phyloP scores from a whole-genome alignment of 495 filamentous ascomycete species.

The Talaromyces borbonicus region DNA sequence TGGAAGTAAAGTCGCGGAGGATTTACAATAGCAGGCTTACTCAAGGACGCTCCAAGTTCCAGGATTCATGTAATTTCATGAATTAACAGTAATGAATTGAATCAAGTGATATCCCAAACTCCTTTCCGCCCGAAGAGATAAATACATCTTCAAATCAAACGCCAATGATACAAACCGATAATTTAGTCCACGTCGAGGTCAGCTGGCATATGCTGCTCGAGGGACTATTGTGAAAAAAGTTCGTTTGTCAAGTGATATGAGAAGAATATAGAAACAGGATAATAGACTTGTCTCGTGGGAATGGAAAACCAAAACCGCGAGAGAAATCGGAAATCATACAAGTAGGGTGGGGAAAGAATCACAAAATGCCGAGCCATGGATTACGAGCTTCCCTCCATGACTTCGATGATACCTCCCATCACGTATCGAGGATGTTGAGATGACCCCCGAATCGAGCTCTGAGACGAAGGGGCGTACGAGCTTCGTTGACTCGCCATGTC shows the following conservation, averaged over 20 bases:
- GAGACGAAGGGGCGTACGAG: slow-evolving; percentile 4
- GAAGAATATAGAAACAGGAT: background rate
- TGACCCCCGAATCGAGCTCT: slow-evolving; percentile 2
- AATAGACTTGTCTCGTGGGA: background rate
- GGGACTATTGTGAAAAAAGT: background rate
- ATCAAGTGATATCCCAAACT: background rate
- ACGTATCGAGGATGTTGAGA: slow-evolving; percentile 27
- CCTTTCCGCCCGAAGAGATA: background rate
- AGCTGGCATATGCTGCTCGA: no score
- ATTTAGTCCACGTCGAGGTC: no score
- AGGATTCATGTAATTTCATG: no score
- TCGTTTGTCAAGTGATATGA: background rate
- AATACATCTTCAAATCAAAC: slow-evolving; percentile 1
- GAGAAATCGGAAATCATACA: background rate
- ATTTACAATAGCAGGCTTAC: slow-evolving; percentile 1
- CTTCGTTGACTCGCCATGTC: slow-evolving; percentile 4
- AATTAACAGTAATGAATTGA: background rate
- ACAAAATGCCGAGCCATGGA: no score
- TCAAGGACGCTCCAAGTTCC: background rate
- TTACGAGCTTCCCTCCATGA: slow-evolving; percentile 36
- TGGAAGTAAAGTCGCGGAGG: slow-evolving; percentile 5
- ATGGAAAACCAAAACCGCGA: background rate
- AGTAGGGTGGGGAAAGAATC: background rate
- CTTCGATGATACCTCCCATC: slow-evolving; percentile 39
- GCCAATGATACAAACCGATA: slow-evolving; percentile 1